Base-by-base conservation (phyloP, 768 basidiomycete genomes). In the Termitomyces eurrhizus region DNA sequence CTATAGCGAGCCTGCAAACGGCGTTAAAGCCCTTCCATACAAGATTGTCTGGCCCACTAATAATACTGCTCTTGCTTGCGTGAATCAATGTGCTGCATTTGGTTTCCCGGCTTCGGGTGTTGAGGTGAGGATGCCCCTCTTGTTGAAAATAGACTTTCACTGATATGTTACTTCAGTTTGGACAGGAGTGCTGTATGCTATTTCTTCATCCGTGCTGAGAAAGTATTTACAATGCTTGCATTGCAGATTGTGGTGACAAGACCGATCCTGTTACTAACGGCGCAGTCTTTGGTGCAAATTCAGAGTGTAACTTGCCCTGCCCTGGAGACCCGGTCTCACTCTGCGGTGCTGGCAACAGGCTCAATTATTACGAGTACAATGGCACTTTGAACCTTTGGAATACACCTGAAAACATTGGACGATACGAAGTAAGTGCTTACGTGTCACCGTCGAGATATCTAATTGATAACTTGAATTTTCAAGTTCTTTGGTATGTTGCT, bases 71-170 rank as follows among this genome's bases (percentile, higher is more conserved):
- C 71, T 80, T 0, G 79, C 79, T 1, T 93, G 92, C 67, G 75
- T 92, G 64, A 79, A 71, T 49, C 87, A 85, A 68, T 93, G 92
- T 65, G 79, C 84, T 14, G 77, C 79, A 1, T 92, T 84, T 64
- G 92, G 92, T 8, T 93, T 83, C 67, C 79, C 86, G 1, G 89
- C 82, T 44, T 84, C 85, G 33, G 90, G 88, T 29, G 75, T 87
- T 61, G 91, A 83, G 73, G 75, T 76, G 64, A 49, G 72, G 37
- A 49, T 53, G 29, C 54, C 16, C 61, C 24, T 37, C 14, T 54
- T n/a, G 6, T 54, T 21, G 7, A 7, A 35, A 29, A 13, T 21
- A 33, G 11, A 33, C 24, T 32, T 4, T 3, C 7, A 14, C 41
- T 55, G 14, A 55, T 13, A 32, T 1, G 7, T 33, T 33, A 29